Evolutionary conservation across 2,329 filamentous ascomycete genomes (phyloP).

Genomic region (Trichoderma semiorbis): DNA sequence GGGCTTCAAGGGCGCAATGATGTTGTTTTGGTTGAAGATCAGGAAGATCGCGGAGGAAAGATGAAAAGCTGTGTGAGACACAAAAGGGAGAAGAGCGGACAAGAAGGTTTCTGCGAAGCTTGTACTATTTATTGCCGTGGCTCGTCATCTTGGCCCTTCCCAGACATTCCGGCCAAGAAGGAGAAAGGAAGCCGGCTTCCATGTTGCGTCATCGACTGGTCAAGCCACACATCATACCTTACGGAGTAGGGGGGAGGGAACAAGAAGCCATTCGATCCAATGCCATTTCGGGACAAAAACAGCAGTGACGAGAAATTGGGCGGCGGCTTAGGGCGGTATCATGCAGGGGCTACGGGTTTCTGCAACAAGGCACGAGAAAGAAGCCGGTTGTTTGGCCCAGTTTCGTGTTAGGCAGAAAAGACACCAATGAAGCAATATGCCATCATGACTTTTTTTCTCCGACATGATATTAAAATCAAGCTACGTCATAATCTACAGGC

Average conservation of each 20-base stretch:
- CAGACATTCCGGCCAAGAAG: slow-evolving; percentile 16
- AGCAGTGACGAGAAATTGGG: background rate
- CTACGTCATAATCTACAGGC: slow-evolving; percentile 3
- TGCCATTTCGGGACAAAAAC: background rate
- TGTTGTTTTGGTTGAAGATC: background rate
- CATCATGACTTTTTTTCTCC: background rate
- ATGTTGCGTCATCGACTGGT: slow-evolving; percentile 35
- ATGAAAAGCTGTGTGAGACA: background rate
- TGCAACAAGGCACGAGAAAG: background rate
- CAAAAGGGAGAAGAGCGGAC: background rate
- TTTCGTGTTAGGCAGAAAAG: background rate
- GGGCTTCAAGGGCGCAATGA: background rate
- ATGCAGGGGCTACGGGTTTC: background rate
- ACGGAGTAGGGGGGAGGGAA: background rate
- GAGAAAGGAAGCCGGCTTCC: background rate
- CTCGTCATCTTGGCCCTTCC: slow-evolving; percentile 11
- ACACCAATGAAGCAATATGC: background rate
- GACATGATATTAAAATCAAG: background rate
- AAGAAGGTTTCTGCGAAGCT: slow-evolving; percentile 13
- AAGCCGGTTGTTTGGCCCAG: background rate
- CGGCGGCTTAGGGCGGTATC: background rate
- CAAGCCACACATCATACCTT: slow-evolving; percentile 12
- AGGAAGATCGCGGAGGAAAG: background rate
- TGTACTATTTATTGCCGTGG: slow-evolving; percentile 16
- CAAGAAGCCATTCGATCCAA: background rate